Conservation (phyloP, 208 protist species). For the Angomonas ambiguus region DNA sequence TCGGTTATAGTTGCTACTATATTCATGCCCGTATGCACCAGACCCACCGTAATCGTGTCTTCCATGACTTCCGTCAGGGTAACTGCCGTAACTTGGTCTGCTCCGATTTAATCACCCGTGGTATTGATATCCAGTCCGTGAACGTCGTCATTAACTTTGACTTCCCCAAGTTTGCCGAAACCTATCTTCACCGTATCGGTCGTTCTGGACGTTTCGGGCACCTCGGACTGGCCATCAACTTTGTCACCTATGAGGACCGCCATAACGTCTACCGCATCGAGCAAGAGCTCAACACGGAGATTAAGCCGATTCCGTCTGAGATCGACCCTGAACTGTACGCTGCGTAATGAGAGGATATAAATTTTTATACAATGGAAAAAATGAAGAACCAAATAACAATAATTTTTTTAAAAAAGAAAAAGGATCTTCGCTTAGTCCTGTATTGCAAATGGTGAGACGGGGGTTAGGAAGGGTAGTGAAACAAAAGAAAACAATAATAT, state of each 20-base stretch:
- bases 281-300: slow-evolving; percentile 98
- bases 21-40: slow-evolving; percentile 99
- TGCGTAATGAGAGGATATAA: slow-evolving; percentile 33
- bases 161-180: slow-evolving; percentile 98
- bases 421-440: no score
- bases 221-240: slow-evolving; percentile 98
- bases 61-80: slow-evolving; percentile 98
- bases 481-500: no score
- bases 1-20: slow-evolving; percentile 99
- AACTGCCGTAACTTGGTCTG: slow-evolving; percentile 98
- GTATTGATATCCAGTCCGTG: slow-evolving; percentile 99
- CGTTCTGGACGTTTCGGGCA: slow-evolving; percentile 97
- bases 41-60: slow-evolving; percentile 97
- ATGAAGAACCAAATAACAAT: not conserved
- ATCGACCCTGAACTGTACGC: slow-evolving; percentile 96
- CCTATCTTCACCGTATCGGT: slow-evolving; percentile 97
- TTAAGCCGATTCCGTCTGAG: slow-evolving; percentile 97
- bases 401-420: not conserved
- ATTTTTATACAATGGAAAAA: slow-evolving; percentile 9
- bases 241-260: slow-evolving; percentile 97
- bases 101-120: slow-evolving; percentile 99
- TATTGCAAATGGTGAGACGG: no score
- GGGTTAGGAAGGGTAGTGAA: no score
- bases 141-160: slow-evolving; percentile 99
- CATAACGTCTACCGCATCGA: slow-evolving; percentile 97